Base-by-base conservation (phyloP, 371 early-diverging fungal species). In the Mucor plumbeus region DNA sequence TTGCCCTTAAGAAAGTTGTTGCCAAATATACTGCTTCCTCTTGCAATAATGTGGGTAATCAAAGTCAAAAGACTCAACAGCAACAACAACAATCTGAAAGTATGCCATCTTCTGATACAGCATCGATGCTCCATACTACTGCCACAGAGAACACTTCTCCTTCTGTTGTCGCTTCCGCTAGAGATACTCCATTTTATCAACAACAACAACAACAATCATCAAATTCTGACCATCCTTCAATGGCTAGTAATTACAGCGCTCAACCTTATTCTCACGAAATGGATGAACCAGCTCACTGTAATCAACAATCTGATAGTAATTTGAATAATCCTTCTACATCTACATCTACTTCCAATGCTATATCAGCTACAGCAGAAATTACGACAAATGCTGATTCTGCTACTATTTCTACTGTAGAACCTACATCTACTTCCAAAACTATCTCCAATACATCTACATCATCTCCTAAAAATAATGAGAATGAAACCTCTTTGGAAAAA, bases 1-100 rank as follows among this genome's bases (percentile, higher is more conserved):
- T 80, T 35, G 89, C 89, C 4, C 83, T 90, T 19, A 84, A 85
- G 63, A 91, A 91, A 72, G 90, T 91, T 57, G 84, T 91, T 19
- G 75, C 84, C 72, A 90, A 90, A 70, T 85, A 82, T 62, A 83
- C 84, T 14, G 83, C 83, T 40, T 54, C 67, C 38, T 56, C 62
- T n/a, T 67, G 61, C 38, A 54, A 41, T 33, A 40, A 39, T 34
- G 21, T n/a, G 4, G 15, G 34, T 48, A 9, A 1, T 31, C 17
- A 43, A 36, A 31, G 58, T 59, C 81, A 78, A 14, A 86, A 84
- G 47, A 84, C 7, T 11, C 50, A 50, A 8, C 19, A 50, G 48
- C 48, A 47, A 21, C 50, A 50, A 8, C 19, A 50, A 21, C 48
- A 47, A 21, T 5, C 50, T 50, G 10, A 5, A 50, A 19, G 1